A percentile compares a stretch with the other conserved stretches of the same genome.
These are phyloP conservation scores for Jackrogersella minutella DNA, from an alignment of 495 filamentous ascomycete species.

Conservation along the genomic window DNA sequence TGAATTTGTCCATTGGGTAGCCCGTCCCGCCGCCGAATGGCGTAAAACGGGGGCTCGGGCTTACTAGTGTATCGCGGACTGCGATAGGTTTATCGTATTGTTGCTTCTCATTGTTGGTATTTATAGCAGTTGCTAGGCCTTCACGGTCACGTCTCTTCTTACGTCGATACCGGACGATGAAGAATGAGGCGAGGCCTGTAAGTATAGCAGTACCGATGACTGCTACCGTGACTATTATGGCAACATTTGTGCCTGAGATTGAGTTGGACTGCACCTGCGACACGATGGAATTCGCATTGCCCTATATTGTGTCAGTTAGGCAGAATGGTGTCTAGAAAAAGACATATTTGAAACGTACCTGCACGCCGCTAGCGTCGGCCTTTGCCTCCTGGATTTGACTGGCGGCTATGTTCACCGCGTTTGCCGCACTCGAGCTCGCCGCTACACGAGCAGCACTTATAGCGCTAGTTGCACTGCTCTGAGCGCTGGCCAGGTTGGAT, in stretches of 20 bases:
- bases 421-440: constrained; percentile 44
- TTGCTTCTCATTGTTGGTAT: constrained; percentile 8
- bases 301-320: constrained; percentile 30
- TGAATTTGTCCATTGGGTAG: constrained; percentile 38
- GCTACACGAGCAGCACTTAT: constrained; percentile 34
- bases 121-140: constrained; percentile 5
- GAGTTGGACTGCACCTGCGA: constrained; percentile 46
- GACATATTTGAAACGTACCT: constrained; percentile 37
- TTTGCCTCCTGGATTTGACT: constrained; percentile 48
- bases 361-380: constrained; percentile 45
- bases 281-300: constrained; percentile 42
- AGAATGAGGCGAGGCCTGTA: constrained; percentile 43
- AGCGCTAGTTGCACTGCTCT: constrained; percentile 38
- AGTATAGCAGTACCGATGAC: constrained; percentile 52
- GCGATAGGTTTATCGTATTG: constrained; percentile 26
- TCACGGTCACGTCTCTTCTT: constrained; percentile 34
- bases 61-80: constrained; percentile 28
- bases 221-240: constrained; percentile 44
- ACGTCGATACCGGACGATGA: constrained; percentile 46
- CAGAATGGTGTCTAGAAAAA: background rate
- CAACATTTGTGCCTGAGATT: constrained; percentile 48
- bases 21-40: constrained; percentile 33
- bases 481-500: constrained; percentile 26
- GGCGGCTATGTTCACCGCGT: constrained; percentile 43
- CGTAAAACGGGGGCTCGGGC: constrained; percentile 37